phyloP scores from a whole-genome alignment of 73 alveolate species.

The Paramecium octaurelia region DNA sequence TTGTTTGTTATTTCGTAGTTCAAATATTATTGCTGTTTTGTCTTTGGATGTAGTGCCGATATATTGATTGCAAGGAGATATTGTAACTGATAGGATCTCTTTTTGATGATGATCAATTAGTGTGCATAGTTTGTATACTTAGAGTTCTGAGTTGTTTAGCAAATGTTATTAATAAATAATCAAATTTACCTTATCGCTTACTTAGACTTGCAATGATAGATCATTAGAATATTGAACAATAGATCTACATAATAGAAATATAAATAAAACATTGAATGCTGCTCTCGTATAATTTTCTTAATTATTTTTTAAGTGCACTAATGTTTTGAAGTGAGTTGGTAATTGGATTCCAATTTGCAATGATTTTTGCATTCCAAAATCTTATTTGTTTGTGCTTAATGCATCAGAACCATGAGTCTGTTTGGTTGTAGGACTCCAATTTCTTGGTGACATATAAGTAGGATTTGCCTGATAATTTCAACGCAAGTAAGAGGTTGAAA shows the following conservation, averaged over 20 bases:
- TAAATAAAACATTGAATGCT: not conserved
- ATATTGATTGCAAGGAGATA: slow-evolving; percentile 21
- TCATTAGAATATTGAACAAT: not conserved
- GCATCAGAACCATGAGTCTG: not conserved
- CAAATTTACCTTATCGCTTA: not conserved
- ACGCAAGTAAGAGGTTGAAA: not conserved
- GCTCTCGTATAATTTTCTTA: not conserved
- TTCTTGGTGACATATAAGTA: not conserved
- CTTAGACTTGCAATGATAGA: not conserved
- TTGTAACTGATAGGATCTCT: not conserved
- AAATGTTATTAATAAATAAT: not conserved
- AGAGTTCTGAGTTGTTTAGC: not conserved
- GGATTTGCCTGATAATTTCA: not conserved
- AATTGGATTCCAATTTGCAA: not conserved
- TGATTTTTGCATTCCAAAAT: not conserved
- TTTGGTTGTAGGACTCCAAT: not conserved
- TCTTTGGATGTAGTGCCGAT: not conserved
- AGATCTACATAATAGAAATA: not conserved
- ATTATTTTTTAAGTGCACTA: not conserved
- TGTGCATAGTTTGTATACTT: not conserved
- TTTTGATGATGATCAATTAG: not conserved
- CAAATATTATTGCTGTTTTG: not conserved
- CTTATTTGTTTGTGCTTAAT: not conserved
- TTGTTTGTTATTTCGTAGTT: not conserved
- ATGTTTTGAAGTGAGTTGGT: not conserved